Conservation (phyloP, 768 basidiomycete genomes). For the Rhodosporidiobolus odoratus region DNA sequence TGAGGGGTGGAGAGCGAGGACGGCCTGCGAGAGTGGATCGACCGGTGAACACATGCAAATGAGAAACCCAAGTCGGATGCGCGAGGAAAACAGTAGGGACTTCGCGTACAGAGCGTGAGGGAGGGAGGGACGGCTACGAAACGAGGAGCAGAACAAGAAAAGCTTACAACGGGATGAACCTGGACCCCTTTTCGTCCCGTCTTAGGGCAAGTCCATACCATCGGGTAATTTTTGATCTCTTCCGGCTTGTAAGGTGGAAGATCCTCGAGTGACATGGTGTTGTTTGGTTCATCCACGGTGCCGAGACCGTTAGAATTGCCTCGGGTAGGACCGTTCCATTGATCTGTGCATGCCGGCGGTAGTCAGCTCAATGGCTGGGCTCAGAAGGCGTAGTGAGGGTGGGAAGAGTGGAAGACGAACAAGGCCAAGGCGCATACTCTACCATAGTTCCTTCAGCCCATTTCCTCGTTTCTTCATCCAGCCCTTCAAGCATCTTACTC, state of each 20-base stretch:
- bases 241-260: neutral
- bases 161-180: constrained; percentile 1
- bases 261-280: neutral
- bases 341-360: neutral
- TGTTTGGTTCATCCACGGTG: neutral
- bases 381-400: neutral
- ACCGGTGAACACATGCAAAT: neutral
- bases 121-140: no score
- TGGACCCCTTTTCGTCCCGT: neutral
- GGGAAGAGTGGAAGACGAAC: neutral
- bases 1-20: neutral
- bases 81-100: neutral
- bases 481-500: neutral
- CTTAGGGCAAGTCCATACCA: constrained; percentile 7
- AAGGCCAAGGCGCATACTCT: constrained; percentile 11
- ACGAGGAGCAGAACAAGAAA: neutral
- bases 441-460: neutral
- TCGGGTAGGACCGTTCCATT: neutral
- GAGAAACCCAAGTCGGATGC: neutral
- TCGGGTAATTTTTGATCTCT: neutral
- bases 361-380: neutral
- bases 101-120: neutral
- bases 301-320: constrained; percentile 19
- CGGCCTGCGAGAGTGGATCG: neutral
- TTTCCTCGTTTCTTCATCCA: neutral